Base-by-base conservation (phyloP, 2,329 filamentous ascomycete species). In the Lachnellula suecica region DNA sequence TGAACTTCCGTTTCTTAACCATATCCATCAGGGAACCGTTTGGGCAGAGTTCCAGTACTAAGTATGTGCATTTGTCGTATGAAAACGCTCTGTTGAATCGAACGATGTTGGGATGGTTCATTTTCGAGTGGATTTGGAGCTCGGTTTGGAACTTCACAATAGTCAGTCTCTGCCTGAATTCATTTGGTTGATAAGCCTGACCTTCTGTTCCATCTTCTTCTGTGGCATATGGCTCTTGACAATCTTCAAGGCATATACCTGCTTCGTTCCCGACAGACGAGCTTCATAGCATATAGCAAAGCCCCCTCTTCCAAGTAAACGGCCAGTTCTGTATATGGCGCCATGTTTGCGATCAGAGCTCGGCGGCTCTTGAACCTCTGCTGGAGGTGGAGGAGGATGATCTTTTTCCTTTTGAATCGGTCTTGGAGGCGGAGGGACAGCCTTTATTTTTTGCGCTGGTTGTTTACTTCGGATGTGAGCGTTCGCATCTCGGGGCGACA, bases 21-120 rank as follows among this genome's bases (percentile, higher is more conserved):
- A 97, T 96, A 68, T 97, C 94, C 84, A 96, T 96, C 17, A 99
- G 82, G 19, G 92, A 97, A 42, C 94, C 94, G 68, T 97, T 97
- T 48, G 91, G 87, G 70, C 94, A 99, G 41, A 99, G 77, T 69
- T 99, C 93, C 24, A 99, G 79, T 43, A 97, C 89, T 44, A 99
- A 88, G 65, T 96, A 99, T 52, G 94, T 97, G 69, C 87, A 92
- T 59, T 83, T 85, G 60, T 91, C 81, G 70, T 92, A 96, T 11
- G 92, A 88, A 68, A 99, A 99, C 29, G 94, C 94, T 62, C 93
- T 85, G 65, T 96, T 84, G 70, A 99, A 99, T 63, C 93, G 88
- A 58, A 99, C 94, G 60, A 99, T 93, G 70, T 97, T 96, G 48
- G 89, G 88, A 67, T 99, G 94, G 52, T 87, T 85, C 84, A 99